These are phyloP conservation scores for Cardamine occulta DNA, from an alignment of 345 rosid species.

Conservation along the genomic window DNA sequence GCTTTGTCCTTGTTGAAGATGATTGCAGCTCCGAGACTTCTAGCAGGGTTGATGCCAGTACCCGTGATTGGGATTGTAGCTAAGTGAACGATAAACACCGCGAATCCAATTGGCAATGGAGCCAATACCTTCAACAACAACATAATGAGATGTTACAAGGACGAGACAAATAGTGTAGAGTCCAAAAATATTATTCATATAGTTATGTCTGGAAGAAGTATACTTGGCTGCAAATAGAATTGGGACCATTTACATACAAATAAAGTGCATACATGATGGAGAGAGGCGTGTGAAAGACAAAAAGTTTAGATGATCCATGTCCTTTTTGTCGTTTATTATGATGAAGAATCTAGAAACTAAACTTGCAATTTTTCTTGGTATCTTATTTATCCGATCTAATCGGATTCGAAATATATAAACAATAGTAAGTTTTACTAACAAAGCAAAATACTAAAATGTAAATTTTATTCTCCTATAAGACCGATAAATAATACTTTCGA, in stretches of 20 bases:
- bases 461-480: neutral
- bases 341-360: slow-evolving; percentile 29
- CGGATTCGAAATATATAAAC: neutral
- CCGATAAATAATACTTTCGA: neutral
- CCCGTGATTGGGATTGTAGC: slow-evolving; percentile 97
- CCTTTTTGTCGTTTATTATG: slow-evolving; percentile 21
- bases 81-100: slow-evolving; percentile 92
- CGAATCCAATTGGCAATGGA: slow-evolving; percentile 95
- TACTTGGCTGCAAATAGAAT: slow-evolving; percentile 34
- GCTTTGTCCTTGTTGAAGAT: slow-evolving; percentile 72
- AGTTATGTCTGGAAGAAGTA: slow-evolving; percentile 14
- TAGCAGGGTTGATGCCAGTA: slow-evolving; percentile 94
- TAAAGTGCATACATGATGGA: slow-evolving; percentile 23
- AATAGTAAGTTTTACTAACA: neutral
- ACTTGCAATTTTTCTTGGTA: neutral
- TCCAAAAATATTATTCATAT: slow-evolving; percentile 6
- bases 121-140: slow-evolving; percentile 70
- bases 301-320: slow-evolving; percentile 6
- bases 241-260: slow-evolving; percentile 35
- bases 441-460: neutral
- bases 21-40: slow-evolving; percentile 95
- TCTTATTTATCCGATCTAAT: neutral
- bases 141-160: slow-evolving; percentile 15
- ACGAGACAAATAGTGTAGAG: slow-evolving; percentile 22
- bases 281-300: slow-evolving; percentile 35